Percentiles rank a stretch among this genome's conserved stretches.
phyloP scores from a whole-genome alignment of 495 filamentous ascomycete genomes.

The Penicillium lividum region DNA sequence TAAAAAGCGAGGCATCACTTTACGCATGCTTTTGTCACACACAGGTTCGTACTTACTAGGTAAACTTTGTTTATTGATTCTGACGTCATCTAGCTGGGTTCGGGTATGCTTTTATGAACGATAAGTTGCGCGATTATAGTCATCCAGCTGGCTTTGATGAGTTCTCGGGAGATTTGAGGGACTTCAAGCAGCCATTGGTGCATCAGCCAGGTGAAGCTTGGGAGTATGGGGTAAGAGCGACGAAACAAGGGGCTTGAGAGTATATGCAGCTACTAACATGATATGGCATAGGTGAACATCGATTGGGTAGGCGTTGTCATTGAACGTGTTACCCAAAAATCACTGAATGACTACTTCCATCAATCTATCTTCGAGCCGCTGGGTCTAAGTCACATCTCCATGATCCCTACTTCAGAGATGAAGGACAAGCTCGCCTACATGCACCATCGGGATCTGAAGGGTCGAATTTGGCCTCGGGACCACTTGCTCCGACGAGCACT shows the following conservation, averaged over 20 bases:
- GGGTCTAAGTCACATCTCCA: constrained; percentile 51
- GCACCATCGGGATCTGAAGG: constrained; percentile 44
- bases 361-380: constrained; percentile 59
- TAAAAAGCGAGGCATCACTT: constrained; percentile 56
- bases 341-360: constrained; percentile 58
- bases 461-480: constrained; percentile 42
- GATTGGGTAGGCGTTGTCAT: constrained; percentile 63
- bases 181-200: constrained; percentile 48
- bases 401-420: constrained; percentile 57
- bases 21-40: constrained; percentile 63
- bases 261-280: not conserved
- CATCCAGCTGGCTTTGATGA: constrained; percentile 55
- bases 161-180: constrained; percentile 47
- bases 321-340: constrained; percentile 50
- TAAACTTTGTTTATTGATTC: not conserved
- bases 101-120: constrained; percentile 46
- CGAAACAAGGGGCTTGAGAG: not conserved
- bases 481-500: constrained; percentile 51
- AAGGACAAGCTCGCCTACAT: constrained; percentile 49
- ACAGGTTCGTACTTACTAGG: constrained; percentile 27
- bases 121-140: constrained; percentile 45
- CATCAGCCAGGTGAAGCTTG: constrained; percentile 59
- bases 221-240: constrained; percentile 55
- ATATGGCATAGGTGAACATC: constrained; percentile 42
- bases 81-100: constrained; percentile 21